Evolutionary conservation across 345 rosid genomes (phyloP).

Genomic region (Brassica carinata): DNA sequence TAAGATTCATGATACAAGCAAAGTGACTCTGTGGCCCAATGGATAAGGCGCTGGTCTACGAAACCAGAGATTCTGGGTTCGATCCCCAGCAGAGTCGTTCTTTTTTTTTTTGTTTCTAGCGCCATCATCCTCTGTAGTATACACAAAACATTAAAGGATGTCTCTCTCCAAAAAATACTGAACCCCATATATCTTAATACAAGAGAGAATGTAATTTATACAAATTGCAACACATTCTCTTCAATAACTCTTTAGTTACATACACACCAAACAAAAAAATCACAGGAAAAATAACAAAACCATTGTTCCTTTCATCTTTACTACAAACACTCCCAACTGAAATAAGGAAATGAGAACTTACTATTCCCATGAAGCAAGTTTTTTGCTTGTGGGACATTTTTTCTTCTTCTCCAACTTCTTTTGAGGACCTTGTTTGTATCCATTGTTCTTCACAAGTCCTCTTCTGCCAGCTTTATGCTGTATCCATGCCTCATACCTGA

Average conservation of each 20-base stretch:
- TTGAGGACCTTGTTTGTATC: not conserved
- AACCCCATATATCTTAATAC: too few relatives aligned
- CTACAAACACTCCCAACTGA: too few relatives aligned
- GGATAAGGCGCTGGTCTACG: conserved; percentile 98
- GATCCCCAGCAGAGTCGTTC: conserved; percentile 81
- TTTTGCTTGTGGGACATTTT: not conserved
- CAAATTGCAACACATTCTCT: too few relatives aligned
- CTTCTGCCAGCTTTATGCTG: conserved; percentile 60
- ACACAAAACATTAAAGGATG: too few relatives aligned
- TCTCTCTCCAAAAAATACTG: too few relatives aligned
- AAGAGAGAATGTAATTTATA: too few relatives aligned
- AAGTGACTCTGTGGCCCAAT: conserved; percentile 45
- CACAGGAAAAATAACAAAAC: too few relatives aligned
- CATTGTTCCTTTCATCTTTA: too few relatives aligned
- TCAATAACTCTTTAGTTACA: too few relatives aligned
- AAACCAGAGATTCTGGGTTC: conserved; percentile 91
- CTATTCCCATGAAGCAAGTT: not conserved
- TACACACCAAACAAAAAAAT: too few relatives aligned
- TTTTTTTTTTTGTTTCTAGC: not conserved
- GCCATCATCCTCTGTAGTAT: not conserved
- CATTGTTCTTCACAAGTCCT: conserved; percentile 26
- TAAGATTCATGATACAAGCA: not conserved
- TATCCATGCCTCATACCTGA: conserved; percentile 66
- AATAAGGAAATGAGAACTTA: not conserved
- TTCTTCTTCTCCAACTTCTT: not conserved